Percentiles rank a stretch among this genome's conserved stretches.
Conservation (phyloP, 148 eudicot species). For the Pouteria glomerata region DNA sequence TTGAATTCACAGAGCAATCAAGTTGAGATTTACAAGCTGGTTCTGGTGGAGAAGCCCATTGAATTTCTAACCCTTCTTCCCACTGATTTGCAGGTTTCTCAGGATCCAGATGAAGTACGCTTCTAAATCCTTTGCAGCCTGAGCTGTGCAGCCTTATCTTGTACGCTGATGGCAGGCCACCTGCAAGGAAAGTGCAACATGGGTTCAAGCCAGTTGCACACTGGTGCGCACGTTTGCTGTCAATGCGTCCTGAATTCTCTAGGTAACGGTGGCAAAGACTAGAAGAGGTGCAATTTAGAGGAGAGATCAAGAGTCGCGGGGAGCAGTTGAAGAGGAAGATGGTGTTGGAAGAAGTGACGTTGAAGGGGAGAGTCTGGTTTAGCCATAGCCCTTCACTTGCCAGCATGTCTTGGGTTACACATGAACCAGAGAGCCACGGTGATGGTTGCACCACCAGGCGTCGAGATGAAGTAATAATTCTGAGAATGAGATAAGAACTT, state of each 20-base stretch:
- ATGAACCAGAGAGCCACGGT: slow-evolving; percentile 26
- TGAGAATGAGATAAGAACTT: slow-evolving; percentile 32
- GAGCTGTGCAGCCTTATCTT: slow-evolving; percentile 37
- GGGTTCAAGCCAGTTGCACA: slow-evolving; percentile 29
- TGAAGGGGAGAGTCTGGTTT: slow-evolving; percentile 38
- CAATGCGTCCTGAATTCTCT: slow-evolving; percentile 31
- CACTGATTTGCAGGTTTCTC: slow-evolving; percentile 24
- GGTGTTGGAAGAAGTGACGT: slow-evolving; percentile 39
- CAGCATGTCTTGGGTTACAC: slow-evolving; percentile 33
- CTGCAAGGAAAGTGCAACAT: slow-evolving; percentile 45
- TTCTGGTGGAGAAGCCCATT: slow-evolving; percentile 35
- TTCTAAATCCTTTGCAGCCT: slow-evolving; percentile 40
- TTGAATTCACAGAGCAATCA: slow-evolving; percentile 33
- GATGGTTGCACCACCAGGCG: slow-evolving; percentile 32
- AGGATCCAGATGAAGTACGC: slow-evolving; percentile 30
- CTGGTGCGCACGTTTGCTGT: slow-evolving; percentile 18
- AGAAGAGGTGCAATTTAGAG: slow-evolving; percentile 38
- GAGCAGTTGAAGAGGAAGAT: slow-evolving; percentile 40
- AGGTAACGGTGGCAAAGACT: slow-evolving; percentile 38
- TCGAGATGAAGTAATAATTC: slow-evolving; percentile 14
- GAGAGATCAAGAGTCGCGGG: slow-evolving; percentile 41
- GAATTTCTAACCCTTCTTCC: slow-evolving; percentile 46
- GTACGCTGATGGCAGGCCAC: slow-evolving; percentile 43
- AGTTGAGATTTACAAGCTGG: slow-evolving; percentile 24
- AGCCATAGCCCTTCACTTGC: slow-evolving; percentile 33